Base-by-base conservation (phyloP, 352 stramenopile species). In the Phytopythium montanum region DNA sequence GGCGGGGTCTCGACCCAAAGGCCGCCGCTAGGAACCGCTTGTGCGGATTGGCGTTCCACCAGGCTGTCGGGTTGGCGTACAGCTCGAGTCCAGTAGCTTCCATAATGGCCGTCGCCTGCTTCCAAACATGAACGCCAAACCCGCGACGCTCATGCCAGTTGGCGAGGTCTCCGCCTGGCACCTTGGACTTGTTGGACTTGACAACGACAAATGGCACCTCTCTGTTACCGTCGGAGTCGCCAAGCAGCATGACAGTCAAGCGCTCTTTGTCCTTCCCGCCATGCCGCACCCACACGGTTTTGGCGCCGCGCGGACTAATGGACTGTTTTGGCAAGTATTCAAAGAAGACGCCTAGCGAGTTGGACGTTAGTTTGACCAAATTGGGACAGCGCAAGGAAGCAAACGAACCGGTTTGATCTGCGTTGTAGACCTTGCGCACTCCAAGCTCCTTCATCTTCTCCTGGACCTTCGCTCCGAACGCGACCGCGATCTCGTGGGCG, bases 251-350 rank as follows among this genome's bases (percentile, higher is more conserved):
- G 0, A 51, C 55, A 2, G 54, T 64, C 0, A 46, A 31, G 23
- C 54, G 41, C 21, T 59, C 49, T 29, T 61, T 70, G 19, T 70
- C 50, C 59, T 64, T 63, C 2, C 48, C 49, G 6, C 33, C 42
- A 26, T 54, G 42, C 6, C 44, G 61, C 21, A 42, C n/a, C 59
- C 64, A 66, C 16, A 64, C 41, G 9, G 54, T 70, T 51, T 70
- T 70, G 7, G 51, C 38, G 6, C 55, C 61, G 16, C 41, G 52
- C 1, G 31, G 41, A 21, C 26, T 61, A 7, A 70, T 58, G 0
- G 59, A 60, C 31, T 53, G 53, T 16, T 38, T 63, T 0, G 59
- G 64, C 1, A 66, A 12, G 39, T 70, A 66, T n/a, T 66, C 39
- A 19, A 70, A 70, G 45, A 56, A 63, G 2, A 62, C 61, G 26